Conservation (phyloP, 2,329 filamentous ascomycete species). For the Didymella glomerata region DNA sequence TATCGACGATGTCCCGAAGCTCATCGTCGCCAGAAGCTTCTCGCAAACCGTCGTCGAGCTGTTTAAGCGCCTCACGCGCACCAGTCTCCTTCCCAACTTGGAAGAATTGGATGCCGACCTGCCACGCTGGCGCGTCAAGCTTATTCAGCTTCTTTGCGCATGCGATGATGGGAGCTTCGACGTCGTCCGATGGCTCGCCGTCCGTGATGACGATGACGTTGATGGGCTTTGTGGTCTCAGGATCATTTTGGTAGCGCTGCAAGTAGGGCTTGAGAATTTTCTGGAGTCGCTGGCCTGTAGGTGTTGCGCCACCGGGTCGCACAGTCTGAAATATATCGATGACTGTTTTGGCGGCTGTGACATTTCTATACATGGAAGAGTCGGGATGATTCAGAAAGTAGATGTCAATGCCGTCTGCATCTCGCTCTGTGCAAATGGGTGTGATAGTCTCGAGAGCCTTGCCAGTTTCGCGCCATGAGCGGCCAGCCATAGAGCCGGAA, state of each 20-base stretch:
- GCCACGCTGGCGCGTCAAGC: constrained; percentile 75
- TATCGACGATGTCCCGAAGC: constrained; percentile 90
- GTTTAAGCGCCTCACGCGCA: constrained; percentile 71
- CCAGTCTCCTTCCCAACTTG: constrained; percentile 80
- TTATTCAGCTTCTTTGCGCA: constrained; percentile 75
- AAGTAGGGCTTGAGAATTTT: constrained; percentile 79
- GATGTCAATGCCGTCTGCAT: constrained; percentile 86
- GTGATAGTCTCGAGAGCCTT: constrained; percentile 76
- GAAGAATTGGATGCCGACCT: constrained; percentile 95
- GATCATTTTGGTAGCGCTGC: constrained; percentile 58
- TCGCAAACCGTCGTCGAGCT: constrained; percentile 77
- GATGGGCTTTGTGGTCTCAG: constrained; percentile 72
- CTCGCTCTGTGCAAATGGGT: constrained; percentile 81
- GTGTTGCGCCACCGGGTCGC: constrained; percentile 71
- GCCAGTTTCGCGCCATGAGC: constrained; percentile 78
- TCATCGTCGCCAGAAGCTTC: constrained; percentile 61
- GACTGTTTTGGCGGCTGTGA: constrained; percentile 67
- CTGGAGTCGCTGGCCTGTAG: constrained; percentile 75
- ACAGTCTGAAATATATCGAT: constrained; percentile 74
- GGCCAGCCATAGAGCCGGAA: constrained; percentile 82
- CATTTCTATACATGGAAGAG: constrained; percentile 69
- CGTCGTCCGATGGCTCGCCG: constrained; percentile 81
- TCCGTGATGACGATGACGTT: constrained; percentile 96
- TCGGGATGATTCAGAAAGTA: constrained; percentile 83
- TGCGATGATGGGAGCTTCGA: constrained; percentile 70